phyloP scores from a whole-genome alignment of 352 stramenopile species.

The Pythium rhizo-oryzae region DNA sequence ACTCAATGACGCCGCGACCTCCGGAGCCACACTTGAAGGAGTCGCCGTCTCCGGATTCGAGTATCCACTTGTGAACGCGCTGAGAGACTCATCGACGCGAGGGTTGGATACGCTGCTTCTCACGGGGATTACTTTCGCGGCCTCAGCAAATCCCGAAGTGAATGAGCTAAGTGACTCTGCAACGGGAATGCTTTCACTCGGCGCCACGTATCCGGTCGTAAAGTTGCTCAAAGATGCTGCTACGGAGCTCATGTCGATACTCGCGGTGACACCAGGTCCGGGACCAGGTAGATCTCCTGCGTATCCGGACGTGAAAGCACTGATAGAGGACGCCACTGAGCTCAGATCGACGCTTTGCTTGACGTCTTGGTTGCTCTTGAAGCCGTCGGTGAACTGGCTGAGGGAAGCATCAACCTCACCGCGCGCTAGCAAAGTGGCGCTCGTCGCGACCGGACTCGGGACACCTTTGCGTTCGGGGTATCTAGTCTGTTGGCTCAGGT shows the following conservation, averaged over 20 bases:
- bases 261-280: neutral
- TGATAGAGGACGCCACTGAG: constrained; percentile 18
- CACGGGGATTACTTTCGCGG: constrained; percentile 14
- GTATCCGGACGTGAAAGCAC: constrained; percentile 16
- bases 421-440: neutral
- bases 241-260: constrained; percentile 14
- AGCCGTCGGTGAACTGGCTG: constrained; percentile 45
- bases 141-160: constrained; percentile 20
- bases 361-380: constrained; percentile 10
- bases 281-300: neutral
- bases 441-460: constrained; percentile 1
- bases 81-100: constrained; percentile 32
- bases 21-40: neutral
- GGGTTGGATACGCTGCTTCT: neutral
- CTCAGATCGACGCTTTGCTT: constrained; percentile 20
- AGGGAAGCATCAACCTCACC: constrained; percentile 37
- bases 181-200: neutral
- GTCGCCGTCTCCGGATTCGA: neutral
- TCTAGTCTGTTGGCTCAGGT: neutral
- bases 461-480: constrained; percentile 8
- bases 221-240: constrained; percentile 23
- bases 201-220: constrained; percentile 18
- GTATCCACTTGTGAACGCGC: constrained; percentile 34
- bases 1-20: constrained; percentile 30
- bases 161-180: constrained; percentile 23